Conservation (phyloP, 208 protist species). For the Vickermania ingenoplastis region DNA sequence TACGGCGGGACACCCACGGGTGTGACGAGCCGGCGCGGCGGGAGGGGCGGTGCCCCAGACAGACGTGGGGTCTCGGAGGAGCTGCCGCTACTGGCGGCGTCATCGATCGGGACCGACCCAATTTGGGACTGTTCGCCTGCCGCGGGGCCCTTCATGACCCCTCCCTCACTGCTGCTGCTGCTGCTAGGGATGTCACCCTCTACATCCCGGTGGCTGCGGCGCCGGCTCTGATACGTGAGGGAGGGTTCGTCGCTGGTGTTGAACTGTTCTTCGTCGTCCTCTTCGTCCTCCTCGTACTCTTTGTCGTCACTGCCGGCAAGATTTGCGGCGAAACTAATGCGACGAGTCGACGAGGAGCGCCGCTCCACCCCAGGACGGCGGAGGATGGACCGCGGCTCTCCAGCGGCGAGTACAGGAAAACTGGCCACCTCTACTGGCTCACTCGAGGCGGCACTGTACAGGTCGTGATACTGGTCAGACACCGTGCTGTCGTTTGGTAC, state of each 20-base stretch:
- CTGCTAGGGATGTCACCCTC: too few relatives aligned
- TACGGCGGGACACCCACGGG: not conserved
- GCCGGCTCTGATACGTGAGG: not conserved
- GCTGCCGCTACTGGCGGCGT: too few relatives aligned
- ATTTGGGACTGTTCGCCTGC: too few relatives aligned
- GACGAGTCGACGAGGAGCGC: constrained; percentile 4
- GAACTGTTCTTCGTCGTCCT: constrained; percentile 1
- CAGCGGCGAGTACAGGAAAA: not conserved
- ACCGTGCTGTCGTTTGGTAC: too few relatives aligned
- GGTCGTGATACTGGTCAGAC: not conserved
- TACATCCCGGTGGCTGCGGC: too few relatives aligned
- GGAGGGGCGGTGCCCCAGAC: too few relatives aligned
- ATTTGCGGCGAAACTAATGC: not conserved
- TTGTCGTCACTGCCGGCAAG: not conserved
- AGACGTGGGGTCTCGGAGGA: too few relatives aligned
- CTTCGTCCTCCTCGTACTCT: constrained; percentile 5
- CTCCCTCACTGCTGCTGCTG: too few relatives aligned
- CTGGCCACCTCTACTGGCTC: not conserved
- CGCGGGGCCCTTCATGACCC: too few relatives aligned
- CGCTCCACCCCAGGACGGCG: not conserved
- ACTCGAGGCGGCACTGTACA: not conserved
- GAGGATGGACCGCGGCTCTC: not conserved
- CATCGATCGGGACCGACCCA: too few relatives aligned
- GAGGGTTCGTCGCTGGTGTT: constrained; percentile 1
- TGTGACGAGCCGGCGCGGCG: too few relatives aligned